These are phyloP conservation scores for Poa annua DNA, from an alignment of 176 grass and related monocot genomes.

Conservation along the genomic window DNA sequence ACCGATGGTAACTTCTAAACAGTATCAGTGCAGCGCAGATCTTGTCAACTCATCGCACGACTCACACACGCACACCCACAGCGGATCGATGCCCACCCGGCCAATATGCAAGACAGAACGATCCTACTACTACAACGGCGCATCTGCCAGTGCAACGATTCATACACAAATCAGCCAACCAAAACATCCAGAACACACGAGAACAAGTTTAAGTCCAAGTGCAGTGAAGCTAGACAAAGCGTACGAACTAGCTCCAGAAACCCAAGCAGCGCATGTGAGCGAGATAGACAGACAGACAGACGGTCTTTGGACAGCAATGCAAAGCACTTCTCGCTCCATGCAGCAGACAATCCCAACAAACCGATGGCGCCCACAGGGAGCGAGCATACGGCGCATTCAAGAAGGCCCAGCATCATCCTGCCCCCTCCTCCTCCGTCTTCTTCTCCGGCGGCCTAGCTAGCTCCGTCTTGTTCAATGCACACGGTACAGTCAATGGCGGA, in stretches of 20 bases:
- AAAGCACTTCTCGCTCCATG: background rate
- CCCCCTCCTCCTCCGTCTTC: background rate
- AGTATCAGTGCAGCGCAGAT: background rate
- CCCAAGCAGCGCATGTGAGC: conserved; percentile 8
- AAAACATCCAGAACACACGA: background rate
- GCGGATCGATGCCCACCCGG: too few species aligned
- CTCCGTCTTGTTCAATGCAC: conserved; percentile 3
- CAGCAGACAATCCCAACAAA: conserved; percentile 6
- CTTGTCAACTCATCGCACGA: background rate
- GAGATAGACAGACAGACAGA: background rate
- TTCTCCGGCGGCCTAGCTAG: conserved; percentile 35
- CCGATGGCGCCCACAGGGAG: conserved; percentile 36
- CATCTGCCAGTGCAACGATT: too few species aligned
- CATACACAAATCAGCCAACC: background rate
- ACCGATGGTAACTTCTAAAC: background rate
- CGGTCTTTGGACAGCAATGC: conserved; percentile 20
- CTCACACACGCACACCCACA: too few species aligned
- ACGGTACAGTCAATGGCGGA: background rate
- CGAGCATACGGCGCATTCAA: conserved; percentile 19
- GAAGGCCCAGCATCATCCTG: conserved; percentile 22
- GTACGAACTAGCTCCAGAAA: background rate
- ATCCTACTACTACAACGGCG: too few species aligned
- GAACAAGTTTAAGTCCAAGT: background rate
- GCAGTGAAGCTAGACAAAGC: background rate
- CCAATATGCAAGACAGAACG: too few species aligned